Base-by-base conservation (phyloP, 208 protist genomes). In the Acanthamoeba castellanii region DNA sequence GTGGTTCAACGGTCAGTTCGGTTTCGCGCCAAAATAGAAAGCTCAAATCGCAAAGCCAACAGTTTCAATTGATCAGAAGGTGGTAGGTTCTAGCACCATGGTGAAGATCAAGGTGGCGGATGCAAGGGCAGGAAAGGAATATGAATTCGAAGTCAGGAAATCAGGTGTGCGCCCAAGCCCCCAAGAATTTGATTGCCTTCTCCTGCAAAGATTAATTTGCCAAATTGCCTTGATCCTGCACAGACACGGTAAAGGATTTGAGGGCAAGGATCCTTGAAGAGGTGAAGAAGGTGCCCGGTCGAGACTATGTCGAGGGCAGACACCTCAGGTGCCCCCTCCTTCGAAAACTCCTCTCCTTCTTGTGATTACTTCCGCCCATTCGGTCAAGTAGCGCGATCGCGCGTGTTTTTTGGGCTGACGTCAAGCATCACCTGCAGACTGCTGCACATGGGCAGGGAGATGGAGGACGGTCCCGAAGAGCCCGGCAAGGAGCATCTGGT, bases 111-210 rank as follows among this genome's bases (percentile, higher is more conserved):
- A 25, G 27, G 76, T 84, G 50, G 11, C 42, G 8, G 72, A 81
- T n/a, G n/a, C n/a, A 22, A 13, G 6, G 76, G 7, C 14, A 37
- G 76, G 20, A 84, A n/a, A 84, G 27, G 25, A 55, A 25, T 84
- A 84, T 84, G 76, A 84, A 55, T 84, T 84, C 42, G 76, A 84
- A 55, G 76, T 84, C 11, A 20, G 76, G 25, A 84, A 84, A 30
- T 84, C 76, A 25, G 76, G 76, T 84, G n/a, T n/a, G n/a, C n/a
- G n/a, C n/a, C n/a, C n/a, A n/a, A n/a, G n/a, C n/a, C n/a, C n/a
- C n/a, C n/a, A n/a, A 57, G 55, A 57, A 55, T 81, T 47, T 5
- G 42, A 50, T 81, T 6, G 11, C 16, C 20, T 84, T 55, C 68
- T 22, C 11, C 59, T n/a, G 22, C 59, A 64, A 4, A 5, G 22